Evolutionary conservation across 2,329 filamentous ascomycete genomes (phyloP).

Genomic region (Talaromyces atroroseus): DNA sequence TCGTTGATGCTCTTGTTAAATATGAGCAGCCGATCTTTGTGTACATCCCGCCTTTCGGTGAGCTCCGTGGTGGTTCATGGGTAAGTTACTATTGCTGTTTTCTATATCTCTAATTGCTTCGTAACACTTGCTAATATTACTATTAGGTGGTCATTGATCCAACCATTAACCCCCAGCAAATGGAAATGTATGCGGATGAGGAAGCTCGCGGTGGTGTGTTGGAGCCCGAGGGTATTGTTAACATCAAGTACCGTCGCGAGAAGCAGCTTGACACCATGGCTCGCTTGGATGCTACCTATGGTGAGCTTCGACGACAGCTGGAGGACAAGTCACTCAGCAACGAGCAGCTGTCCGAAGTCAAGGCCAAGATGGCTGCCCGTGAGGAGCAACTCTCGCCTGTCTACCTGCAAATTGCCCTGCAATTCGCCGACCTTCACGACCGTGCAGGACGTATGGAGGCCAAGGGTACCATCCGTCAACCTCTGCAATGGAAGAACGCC

Average conservation of each 20-base stretch:
- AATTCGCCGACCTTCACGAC: conserved; percentile 96
- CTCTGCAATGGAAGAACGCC: conserved; percentile 79
- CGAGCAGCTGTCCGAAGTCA: conserved; percentile 72
- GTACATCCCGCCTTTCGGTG: conserved; percentile 94
- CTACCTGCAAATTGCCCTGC: conserved; percentile 89
- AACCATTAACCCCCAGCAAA: conserved; percentile 90
- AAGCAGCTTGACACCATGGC: conserved; percentile 98
- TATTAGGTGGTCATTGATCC: conserved; percentile 83
- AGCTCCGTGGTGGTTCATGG: conserved; percentile 98
- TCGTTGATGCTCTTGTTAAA: conserved; percentile 96
- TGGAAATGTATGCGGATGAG: conserved; percentile 99
- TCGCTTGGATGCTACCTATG: conserved; percentile 80
- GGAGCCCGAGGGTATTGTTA: conserved; percentile 95
- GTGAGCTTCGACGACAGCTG: conserved; percentile 73
- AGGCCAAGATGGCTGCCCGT: conserved; percentile 74
- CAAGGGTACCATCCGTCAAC: conserved; percentile 84
- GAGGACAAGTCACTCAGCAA: conserved; percentile 61
- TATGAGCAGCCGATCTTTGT: conserved; percentile 98
- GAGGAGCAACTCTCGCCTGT: conserved; percentile 88
- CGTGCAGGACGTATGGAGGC: conserved; percentile 96
- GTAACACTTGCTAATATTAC: conserved; percentile 27
- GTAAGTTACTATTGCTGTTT: conserved; percentile 37
- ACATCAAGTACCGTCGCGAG: conserved; percentile 97
- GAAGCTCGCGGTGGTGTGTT: conserved; percentile 94
- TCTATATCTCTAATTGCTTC: background rate